Percentiles rank a stretch among this genome's conserved stretches.
These are phyloP conservation scores for Thamnidium elegans DNA, from an alignment of 192 early-diverging fungal species.

Conservation along the genomic window DNA sequence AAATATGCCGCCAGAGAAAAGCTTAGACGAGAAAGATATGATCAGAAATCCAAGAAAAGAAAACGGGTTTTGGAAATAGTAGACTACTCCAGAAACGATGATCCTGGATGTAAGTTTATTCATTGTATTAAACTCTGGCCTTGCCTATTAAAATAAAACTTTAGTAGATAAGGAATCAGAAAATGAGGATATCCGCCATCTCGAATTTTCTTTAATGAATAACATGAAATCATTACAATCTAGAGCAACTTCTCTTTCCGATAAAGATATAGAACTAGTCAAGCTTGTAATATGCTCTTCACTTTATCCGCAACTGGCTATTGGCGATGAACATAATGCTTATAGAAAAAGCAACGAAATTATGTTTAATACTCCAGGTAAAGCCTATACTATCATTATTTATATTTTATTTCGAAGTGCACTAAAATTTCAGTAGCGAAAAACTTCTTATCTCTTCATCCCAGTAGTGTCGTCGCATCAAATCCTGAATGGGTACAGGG, in stretches of 20 bases:
- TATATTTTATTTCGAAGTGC: background rate
- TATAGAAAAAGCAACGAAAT: constrained; percentile 47
- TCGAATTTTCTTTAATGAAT: constrained; percentile 61
- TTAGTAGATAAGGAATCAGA: background rate
- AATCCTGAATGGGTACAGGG: constrained; percentile 59
- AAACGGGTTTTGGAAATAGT: constrained; percentile 16
- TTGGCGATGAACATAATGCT: constrained; percentile 64
- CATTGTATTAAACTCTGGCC: background rate
- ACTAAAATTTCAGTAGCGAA: constrained; percentile 16
- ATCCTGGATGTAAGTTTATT: constrained; percentile 1
- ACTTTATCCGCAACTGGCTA: constrained; percentile 63
- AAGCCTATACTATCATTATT: background rate
- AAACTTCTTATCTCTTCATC: constrained; percentile 60
- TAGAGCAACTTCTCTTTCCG: constrained; percentile 38
- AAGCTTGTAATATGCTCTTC: constrained; percentile 63
- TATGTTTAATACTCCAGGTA: constrained; percentile 60
- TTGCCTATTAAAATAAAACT: background rate
- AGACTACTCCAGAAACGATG: background rate
- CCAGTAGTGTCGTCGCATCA: constrained; percentile 53
- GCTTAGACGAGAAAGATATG: constrained; percentile 21
- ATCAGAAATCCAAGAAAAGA: constrained; percentile 20
- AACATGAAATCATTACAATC: constrained; percentile 40
- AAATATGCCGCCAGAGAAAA: constrained; percentile 4
- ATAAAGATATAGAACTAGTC: constrained; percentile 48
- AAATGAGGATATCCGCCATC: constrained; percentile 45